Evolutionary conservation across 768 basidiomycete genomes (phyloP).

Genomic region (Exidia glandulosa): DNA sequence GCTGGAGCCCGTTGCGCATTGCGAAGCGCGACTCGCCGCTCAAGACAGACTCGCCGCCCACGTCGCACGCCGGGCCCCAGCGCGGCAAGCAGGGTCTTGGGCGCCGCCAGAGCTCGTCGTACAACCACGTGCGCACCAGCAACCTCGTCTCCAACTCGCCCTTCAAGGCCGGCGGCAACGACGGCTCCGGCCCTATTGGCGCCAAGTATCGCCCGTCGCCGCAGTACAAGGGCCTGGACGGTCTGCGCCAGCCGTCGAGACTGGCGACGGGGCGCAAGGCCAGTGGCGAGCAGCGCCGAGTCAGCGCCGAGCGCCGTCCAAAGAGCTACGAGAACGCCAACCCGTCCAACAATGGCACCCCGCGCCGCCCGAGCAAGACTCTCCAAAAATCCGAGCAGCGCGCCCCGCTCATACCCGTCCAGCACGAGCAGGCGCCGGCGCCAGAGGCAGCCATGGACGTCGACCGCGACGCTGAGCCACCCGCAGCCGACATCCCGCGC

Average conservation of each 20-base stretch:
- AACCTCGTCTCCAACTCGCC: constrained; percentile 81
- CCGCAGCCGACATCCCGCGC: constrained; percentile 6
- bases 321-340: not conserved
- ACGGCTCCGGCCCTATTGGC: not conserved
- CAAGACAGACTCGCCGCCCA: constrained; percentile 11
- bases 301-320: not conserved
- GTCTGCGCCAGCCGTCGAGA: not conserved
- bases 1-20: constrained; percentile 69
- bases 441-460: not conserved
- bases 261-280: constrained; percentile 32
- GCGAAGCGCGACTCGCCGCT: constrained; percentile 47
- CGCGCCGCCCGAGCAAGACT: not conserved
- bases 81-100: constrained; percentile 24
- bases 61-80: not conserved
- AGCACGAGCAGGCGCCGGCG: not conserved
- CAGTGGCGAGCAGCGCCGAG: constrained; percentile 63
- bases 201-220: not conserved
- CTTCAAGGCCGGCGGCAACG: constrained; percentile 36
- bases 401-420: not conserved
- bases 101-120: constrained; percentile 67
- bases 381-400: not conserved
- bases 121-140: constrained; percentile 63
- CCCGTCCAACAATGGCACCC: not conserved
- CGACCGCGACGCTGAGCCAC: constrained; percentile 1
- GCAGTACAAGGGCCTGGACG: not conserved